Percentiles rank a stretch among this genome's conserved stretches.
Conservation (phyloP, 352 stramenopile genomes). For the Pythium plurisporium region DNA sequence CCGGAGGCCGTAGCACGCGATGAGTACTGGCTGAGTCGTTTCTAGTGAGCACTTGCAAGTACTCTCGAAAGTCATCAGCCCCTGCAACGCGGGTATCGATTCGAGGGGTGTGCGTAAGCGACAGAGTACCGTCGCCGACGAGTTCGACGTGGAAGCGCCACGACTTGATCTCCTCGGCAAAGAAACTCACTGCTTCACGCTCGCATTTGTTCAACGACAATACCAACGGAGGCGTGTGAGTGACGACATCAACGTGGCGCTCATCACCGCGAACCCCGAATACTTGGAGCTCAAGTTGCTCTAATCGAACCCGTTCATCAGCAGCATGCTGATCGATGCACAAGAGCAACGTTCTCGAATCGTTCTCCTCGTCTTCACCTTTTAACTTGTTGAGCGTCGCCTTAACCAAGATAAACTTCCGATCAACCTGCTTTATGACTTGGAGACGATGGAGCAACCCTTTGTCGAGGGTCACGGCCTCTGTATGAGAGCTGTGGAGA, state of each 20-base stretch:
- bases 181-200: slow-evolving; percentile 28
- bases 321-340: slow-evolving; percentile 91
- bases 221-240: slow-evolving; percentile 42
- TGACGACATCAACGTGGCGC: slow-evolving; percentile 46
- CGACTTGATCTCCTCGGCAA: slow-evolving; percentile 49
- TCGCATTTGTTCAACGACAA: slow-evolving; percentile 62
- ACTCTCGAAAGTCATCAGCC: slow-evolving; percentile 81
- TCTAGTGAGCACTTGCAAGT: slow-evolving; percentile 58
- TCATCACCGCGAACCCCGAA: slow-evolving; percentile 54
- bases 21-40: slow-evolving; percentile 18
- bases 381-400: too few species aligned
- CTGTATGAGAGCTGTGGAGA: neutral
- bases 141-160: slow-evolving; percentile 81
- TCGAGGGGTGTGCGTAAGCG: slow-evolving; percentile 45
- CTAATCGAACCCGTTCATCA: slow-evolving; percentile 85
- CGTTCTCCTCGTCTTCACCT: slow-evolving; percentile 12
- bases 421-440: slow-evolving; percentile 87
- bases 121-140: slow-evolving; percentile 9
- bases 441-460: slow-evolving; percentile 54
- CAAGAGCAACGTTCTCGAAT: slow-evolving; percentile 35
- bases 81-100: slow-evolving; percentile 69
- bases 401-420: slow-evolving; percentile 88
- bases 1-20: slow-evolving; percentile 43
- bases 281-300: slow-evolving; percentile 70
- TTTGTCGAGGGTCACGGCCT: slow-evolving; percentile 57